phyloP scores from a whole-genome alignment of 305 asterid species.

The Lippia alba region DNA sequence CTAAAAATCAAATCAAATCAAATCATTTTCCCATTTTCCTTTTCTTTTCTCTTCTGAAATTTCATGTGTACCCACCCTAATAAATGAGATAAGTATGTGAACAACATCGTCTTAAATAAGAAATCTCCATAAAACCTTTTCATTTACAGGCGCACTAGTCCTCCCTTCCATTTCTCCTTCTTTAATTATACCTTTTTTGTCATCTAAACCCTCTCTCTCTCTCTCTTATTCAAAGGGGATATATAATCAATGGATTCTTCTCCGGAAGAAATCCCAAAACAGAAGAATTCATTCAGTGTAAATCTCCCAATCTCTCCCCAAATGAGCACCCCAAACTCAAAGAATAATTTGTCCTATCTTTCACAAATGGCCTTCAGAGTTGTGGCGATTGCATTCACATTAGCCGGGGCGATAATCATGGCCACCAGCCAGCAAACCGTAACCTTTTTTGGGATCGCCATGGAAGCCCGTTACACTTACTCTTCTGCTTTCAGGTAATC shows the following conservation, averaged over 20 bases:
- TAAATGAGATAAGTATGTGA: not conserved
- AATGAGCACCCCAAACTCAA: not conserved
- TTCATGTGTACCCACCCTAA: not conserved
- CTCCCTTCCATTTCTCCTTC: not conserved
- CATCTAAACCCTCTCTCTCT: not conserved
- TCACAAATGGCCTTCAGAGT: conserved; percentile 48
- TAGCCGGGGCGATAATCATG: conserved; percentile 41
- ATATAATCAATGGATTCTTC: conserved; percentile 31
- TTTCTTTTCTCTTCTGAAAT: not conserved
- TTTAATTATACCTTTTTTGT: no score
- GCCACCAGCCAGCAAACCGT: conserved; percentile 42
- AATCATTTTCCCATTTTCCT: not conserved
- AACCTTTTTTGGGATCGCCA: conserved; percentile 33
- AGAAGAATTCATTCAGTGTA: not conserved
- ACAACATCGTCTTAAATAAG: not conserved
- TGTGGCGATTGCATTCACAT: conserved; percentile 43
- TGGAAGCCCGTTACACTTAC: conserved; percentile 48
- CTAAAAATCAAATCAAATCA: no score
- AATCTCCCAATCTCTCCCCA: not conserved
- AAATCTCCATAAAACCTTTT: no score
- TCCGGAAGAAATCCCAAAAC: conserved; percentile 21
- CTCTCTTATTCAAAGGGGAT: not conserved
- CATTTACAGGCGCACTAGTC: not conserved
- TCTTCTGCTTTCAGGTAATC: conserved; percentile 49
- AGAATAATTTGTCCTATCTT: conserved; percentile 5